phyloP scores from a whole-genome alignment of 2,329 filamentous ascomycete species.

The Colletotrichum acutatum region DNA sequence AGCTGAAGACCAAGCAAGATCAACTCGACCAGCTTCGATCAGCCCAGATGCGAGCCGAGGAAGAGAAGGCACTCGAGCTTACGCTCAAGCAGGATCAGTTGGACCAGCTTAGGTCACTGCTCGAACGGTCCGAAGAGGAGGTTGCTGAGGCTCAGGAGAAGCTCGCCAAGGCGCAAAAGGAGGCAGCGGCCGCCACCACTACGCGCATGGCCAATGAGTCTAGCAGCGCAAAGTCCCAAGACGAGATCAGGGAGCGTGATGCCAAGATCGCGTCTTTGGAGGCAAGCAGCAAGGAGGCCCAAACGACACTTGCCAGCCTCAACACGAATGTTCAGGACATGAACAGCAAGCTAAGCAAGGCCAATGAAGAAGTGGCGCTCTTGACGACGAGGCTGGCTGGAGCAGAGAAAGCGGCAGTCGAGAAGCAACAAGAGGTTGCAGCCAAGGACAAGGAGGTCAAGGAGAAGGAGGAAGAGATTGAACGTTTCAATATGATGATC shows the following conservation, averaged over 20 bases:
- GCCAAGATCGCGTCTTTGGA: constrained; percentile 54
- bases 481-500: constrained; percentile 61
- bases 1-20: constrained; percentile 68
- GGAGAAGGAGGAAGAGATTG: constrained; percentile 62
- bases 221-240: constrained; percentile 37
- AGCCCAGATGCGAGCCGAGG: constrained; percentile 36
- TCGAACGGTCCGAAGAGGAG: constrained; percentile 52
- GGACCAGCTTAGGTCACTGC: constrained; percentile 47
- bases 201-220: constrained; percentile 38
- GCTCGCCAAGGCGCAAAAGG: constrained; percentile 58
- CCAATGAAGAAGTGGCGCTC: constrained; percentile 51
- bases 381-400: constrained; percentile 49
- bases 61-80: constrained; percentile 71
- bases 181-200: constrained; percentile 54
- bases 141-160: constrained; percentile 56
- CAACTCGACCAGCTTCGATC: constrained; percentile 58
- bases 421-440: constrained; percentile 55
- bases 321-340: constrained; percentile 43
- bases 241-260: constrained; percentile 53
- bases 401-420: constrained; percentile 41
- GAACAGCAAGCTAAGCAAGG: constrained; percentile 50
- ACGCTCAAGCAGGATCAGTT: constrained; percentile 65
- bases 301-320: constrained; percentile 44
- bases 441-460: constrained; percentile 51
- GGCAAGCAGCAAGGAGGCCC: constrained; percentile 50